phyloP scores from a whole-genome alignment of 2,329 filamentous ascomycete species.

The Phialocephala sp. region DNA sequence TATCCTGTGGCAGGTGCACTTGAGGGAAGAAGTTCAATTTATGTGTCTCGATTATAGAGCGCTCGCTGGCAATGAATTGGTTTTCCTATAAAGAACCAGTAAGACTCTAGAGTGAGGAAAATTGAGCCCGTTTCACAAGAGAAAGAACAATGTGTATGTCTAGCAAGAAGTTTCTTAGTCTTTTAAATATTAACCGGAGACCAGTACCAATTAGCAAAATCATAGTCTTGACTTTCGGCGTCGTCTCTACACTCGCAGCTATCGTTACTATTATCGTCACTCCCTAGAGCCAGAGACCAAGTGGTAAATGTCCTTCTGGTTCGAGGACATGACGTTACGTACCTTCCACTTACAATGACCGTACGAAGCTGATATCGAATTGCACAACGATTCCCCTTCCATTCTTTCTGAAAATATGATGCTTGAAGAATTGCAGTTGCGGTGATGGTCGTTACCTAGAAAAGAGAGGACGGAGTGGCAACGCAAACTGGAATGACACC shows the following conservation, averaged over 20 bases:
- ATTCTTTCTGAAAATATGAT: not conserved
- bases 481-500: not conserved
- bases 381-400: not conserved
- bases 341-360: not conserved
- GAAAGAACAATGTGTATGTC: too few relatives aligned
- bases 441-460: not conserved
- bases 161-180: too few relatives aligned
- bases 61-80: too few relatives aligned
- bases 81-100: too few relatives aligned
- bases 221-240: conserved; percentile 14
- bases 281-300: not conserved
- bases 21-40: too few relatives aligned
- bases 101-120: too few relatives aligned
- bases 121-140: too few relatives aligned
- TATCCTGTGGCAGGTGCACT: too few relatives aligned
- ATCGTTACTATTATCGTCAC: conserved; percentile 10
- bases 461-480: not conserved
- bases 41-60: too few relatives aligned
- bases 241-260: conserved; percentile 11
- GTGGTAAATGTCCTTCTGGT: not conserved
- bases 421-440: conserved; percentile 5
- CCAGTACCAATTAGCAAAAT: not conserved
- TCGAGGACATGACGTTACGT: not conserved
- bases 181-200: too few relatives aligned
- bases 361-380: not conserved